Evolutionary conservation across 441 rosid species (phyloP).

Genomic region (Adansonia gregorii): DNA sequence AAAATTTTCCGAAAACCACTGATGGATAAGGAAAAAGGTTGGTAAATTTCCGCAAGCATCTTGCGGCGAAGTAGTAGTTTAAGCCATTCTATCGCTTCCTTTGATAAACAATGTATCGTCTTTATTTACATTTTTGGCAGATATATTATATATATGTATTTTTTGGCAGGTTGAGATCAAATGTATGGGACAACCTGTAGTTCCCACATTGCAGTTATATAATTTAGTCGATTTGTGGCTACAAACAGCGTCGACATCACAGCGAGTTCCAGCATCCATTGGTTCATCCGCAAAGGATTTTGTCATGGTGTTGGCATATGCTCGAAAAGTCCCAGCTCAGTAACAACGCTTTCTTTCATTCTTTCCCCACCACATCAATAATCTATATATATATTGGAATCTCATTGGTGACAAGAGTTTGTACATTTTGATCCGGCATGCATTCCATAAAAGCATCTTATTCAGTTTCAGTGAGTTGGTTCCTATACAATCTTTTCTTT

Average conservation of each 20-base stretch:
- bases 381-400: conserved; percentile 2
- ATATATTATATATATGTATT: not conserved
- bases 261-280: conserved; percentile 54
- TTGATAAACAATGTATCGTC: not conserved
- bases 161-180: conserved; percentile 74
- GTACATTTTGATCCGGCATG: conserved; percentile 19
- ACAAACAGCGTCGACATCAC: conserved; percentile 54
- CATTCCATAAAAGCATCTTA: conserved; percentile 10
- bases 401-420: conserved; percentile 5
- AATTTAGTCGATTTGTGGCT: conserved; percentile 78
- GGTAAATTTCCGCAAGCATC: not conserved
- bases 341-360: conserved; percentile 21
- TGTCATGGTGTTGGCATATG: conserved; percentile 79
- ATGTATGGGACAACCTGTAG: conserved; percentile 82
- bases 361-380: conserved; percentile 14
- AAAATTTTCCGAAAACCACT: no score
- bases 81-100: not conserved
- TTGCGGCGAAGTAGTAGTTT: not conserved
- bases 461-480: not conserved
- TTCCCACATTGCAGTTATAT: conserved; percentile 66
- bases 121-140: not conserved
- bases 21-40: not conserved
- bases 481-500: not conserved
- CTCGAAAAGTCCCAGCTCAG: conserved; percentile 52
- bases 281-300: conserved; percentile 94